A percentile compares a stretch with the other conserved stretches of the same genome.
phyloP scores from a whole-genome alignment of 2,329 filamentous ascomycete genomes.

The Zymoseptoria tritici region DNA sequence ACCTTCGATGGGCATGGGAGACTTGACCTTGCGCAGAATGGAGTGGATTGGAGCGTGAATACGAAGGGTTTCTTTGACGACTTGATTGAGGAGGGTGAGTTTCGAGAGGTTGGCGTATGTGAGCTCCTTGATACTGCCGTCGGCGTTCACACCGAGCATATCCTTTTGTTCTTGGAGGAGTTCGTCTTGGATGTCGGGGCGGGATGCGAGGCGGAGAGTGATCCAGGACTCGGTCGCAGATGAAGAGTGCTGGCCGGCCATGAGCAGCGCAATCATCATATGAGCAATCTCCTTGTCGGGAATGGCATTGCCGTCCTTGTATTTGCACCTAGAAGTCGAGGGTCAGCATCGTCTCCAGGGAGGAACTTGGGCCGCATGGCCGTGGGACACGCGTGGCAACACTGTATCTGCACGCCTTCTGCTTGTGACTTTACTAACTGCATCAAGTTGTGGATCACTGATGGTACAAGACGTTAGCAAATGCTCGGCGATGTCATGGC shows the following conservation, averaged over 20 bases:
- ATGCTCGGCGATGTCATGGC: too few relatives aligned
- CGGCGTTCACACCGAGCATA: conserved; percentile 58
- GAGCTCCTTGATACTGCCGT: conserved; percentile 55
- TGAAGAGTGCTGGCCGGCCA: conserved; percentile 87
- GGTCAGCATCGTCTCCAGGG: too few relatives aligned
- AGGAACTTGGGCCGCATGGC: too few relatives aligned
- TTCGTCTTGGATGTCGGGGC: conserved; percentile 71
- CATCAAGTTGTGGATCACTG: conserved; percentile 50
- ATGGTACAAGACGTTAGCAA: too few relatives aligned
- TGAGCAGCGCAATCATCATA: conserved; percentile 90
- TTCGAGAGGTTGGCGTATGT: conserved; percentile 70
- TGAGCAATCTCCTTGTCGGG: conserved; percentile 80
- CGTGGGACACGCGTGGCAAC: too few relatives aligned
- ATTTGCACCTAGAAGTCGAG: conserved; percentile 40
- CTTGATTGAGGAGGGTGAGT: conserved; percentile 72
- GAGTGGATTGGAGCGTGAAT: conserved; percentile 91
- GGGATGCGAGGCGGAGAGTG: conserved; percentile 68
- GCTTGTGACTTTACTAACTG: conserved; percentile 36
- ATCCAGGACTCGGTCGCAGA: conserved; percentile 82
- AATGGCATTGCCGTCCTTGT: conserved; percentile 74
- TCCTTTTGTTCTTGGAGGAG: conserved; percentile 74
- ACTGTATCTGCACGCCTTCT: not conserved
- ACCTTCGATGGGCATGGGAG: conserved; percentile 73
- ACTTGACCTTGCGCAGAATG: conserved; percentile 87
- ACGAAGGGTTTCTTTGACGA: conserved; percentile 86